These are phyloP conservation scores for Colletotrichum destructivum DNA, from an alignment of 2,329 filamentous ascomycete genomes.

Conservation along the genomic window DNA sequence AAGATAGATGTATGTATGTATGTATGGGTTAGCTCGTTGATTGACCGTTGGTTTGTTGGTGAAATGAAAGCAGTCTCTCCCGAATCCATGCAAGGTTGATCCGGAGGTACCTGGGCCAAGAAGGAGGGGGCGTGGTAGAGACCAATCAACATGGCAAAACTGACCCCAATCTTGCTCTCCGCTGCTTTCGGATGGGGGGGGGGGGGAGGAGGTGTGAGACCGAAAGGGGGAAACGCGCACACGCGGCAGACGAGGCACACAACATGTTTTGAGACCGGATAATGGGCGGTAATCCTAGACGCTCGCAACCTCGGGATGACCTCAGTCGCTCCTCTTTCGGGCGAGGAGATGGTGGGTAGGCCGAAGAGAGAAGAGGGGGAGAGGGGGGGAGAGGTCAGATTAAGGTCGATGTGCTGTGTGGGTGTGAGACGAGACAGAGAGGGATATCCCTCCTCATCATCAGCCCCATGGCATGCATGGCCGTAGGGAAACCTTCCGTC, in stretches of 20 bases:
- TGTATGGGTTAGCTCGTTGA: no score
- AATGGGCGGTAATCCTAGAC: not conserved
- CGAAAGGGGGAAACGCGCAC: not conserved
- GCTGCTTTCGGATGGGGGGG: not conserved
- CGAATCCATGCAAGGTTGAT: not conserved
- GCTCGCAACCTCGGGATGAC: conserved; percentile 17
- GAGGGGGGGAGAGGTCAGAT: conserved; percentile 23
- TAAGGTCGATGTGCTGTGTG: conserved; percentile 15
- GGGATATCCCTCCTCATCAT: not conserved
- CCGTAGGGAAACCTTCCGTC: conserved; percentile 3
- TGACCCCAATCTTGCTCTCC: not conserved
- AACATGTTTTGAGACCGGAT: not conserved
- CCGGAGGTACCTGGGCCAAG: not conserved
- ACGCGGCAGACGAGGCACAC: not conserved
- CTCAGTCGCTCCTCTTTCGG: conserved; percentile 2
- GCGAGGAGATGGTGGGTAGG: not conserved
- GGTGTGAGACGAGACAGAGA: not conserved
- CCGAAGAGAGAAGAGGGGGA: not conserved
- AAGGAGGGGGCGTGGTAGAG: not conserved
- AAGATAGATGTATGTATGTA: not conserved
- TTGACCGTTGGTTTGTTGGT: not conserved
- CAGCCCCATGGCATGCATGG: not conserved
- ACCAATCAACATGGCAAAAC: not conserved
- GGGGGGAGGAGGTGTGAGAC: conserved; percentile 11
- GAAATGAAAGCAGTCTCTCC: not conserved